phyloP scores from a whole-genome alignment of 176 grass and related monocot species.

The Juncus effusus region DNA sequence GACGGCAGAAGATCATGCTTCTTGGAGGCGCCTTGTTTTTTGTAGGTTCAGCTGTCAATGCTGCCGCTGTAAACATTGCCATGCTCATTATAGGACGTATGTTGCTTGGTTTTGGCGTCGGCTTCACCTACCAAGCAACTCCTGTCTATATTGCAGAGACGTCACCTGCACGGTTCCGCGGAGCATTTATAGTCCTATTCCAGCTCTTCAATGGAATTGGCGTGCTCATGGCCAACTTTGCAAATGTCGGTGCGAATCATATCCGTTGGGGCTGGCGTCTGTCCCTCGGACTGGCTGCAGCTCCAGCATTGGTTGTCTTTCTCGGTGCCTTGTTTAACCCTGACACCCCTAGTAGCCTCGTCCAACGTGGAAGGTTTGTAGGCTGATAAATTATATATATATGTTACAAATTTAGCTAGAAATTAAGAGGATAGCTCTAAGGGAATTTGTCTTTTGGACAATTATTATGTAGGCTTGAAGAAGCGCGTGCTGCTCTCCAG shows the following conservation, averaged over 20 bases:
- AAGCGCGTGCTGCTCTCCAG: slow-evolving; percentile 36
- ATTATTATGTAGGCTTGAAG: slow-evolving; percentile 2
- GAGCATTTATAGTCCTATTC: slow-evolving; percentile 49
- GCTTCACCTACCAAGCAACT: slow-evolving; percentile 38
- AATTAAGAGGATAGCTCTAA: too few relatives aligned
- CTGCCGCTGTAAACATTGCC: slow-evolving; percentile 36
- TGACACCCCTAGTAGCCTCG: slow-evolving; percentile 62
- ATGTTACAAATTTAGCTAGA: too few relatives aligned
- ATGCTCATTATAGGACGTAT: slow-evolving; percentile 51
- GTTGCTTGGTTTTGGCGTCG: slow-evolving; percentile 48
- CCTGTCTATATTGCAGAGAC: slow-evolving; percentile 58
- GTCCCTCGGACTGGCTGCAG: slow-evolving; percentile 57
- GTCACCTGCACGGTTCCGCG: slow-evolving; percentile 49
- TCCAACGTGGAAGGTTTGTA: slow-evolving; percentile 35
- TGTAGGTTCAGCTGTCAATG: slow-evolving; percentile 32
- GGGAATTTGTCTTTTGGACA: background rate
- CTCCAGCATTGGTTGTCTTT: slow-evolving; percentile 35
- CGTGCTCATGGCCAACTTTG: slow-evolving; percentile 35
- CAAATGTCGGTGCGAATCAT: slow-evolving; percentile 49
- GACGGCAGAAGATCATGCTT: slow-evolving; percentile 39
- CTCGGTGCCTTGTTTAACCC: slow-evolving; percentile 34
- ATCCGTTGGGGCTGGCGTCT: slow-evolving; percentile 66
- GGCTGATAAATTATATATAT: too few relatives aligned
- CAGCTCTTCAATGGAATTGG: slow-evolving; percentile 42
- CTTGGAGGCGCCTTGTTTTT: slow-evolving; percentile 36